A percentile compares a stretch with the other conserved stretches of the same genome.
Conservation (phyloP, 805 yeast genomes). For the Starmerella bombicola region DNA sequence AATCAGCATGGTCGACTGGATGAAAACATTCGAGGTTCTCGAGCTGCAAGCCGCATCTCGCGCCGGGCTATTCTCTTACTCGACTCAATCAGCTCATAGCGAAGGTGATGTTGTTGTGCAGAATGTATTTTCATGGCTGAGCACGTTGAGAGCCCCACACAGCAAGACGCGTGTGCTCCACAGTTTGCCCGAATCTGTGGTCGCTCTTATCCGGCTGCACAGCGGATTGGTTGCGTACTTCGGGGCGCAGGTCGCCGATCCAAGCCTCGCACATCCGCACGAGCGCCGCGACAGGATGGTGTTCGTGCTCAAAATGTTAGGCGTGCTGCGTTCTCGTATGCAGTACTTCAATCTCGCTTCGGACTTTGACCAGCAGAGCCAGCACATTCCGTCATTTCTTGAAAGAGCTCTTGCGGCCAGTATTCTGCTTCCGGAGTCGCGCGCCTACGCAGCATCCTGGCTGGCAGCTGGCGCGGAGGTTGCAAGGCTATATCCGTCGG, state of each 20-base stretch:
- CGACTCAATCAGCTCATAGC: slow-evolving; percentile 30
- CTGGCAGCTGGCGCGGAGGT: slow-evolving; percentile 39
- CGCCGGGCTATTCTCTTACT: slow-evolving; percentile 45
- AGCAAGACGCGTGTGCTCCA: slow-evolving; percentile 31
- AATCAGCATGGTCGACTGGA: slow-evolving; percentile 63
- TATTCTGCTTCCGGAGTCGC: slow-evolving; percentile 66
- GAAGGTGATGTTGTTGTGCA: slow-evolving; percentile 51
- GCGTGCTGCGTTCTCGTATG: slow-evolving; percentile 60
- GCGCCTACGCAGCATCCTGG: slow-evolving; percentile 63
- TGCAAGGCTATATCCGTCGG: slow-evolving; percentile 16
- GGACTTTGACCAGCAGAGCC: slow-evolving; percentile 22
- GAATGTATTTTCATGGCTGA: slow-evolving; percentile 60
- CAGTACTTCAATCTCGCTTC: slow-evolving; percentile 39
- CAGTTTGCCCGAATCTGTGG: slow-evolving; percentile 57
- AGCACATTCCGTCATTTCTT: slow-evolving; percentile 61
- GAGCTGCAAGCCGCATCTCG: slow-evolving; percentile 56
- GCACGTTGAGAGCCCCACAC: slow-evolving; percentile 39
- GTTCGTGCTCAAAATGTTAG: slow-evolving; percentile 50
- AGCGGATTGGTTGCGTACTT: slow-evolving; percentile 53
- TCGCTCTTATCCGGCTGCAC: slow-evolving; percentile 54
- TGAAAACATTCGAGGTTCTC: slow-evolving; percentile 55
- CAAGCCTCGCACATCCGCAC: slow-evolving; percentile 35
- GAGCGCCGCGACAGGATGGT: slow-evolving; percentile 59
- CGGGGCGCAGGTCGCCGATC: slow-evolving; percentile 50
- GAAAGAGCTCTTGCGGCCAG: slow-evolving; percentile 69